A percentile compares a stretch with the other conserved stretches of the same genome.
These are phyloP conservation scores for Kalmusia sp. DNA, from an alignment of 2,329 filamentous ascomycete species.

Conservation along the genomic window DNA sequence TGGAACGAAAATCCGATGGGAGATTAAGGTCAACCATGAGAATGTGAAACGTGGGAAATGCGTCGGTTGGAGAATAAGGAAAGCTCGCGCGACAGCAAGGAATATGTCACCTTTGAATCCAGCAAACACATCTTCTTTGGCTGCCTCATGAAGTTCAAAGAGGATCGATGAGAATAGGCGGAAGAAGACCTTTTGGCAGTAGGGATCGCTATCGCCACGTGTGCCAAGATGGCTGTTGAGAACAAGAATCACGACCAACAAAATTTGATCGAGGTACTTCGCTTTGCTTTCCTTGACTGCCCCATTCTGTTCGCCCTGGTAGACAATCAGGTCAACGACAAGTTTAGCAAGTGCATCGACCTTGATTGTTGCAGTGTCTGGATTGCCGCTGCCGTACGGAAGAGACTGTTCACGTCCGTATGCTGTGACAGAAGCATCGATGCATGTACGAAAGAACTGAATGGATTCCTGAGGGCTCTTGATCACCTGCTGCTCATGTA, in stretches of 20 bases:
- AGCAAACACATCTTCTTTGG: conserved; percentile 49
- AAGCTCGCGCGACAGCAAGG: conserved; percentile 72
- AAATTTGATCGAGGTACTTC: conserved; percentile 76
- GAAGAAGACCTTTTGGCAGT: conserved; percentile 91
- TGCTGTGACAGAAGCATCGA: conserved; percentile 79
- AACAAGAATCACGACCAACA: conserved; percentile 80
- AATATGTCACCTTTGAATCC: conserved; percentile 73
- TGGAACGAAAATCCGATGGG: conserved; percentile 86
- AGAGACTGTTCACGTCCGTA: conserved; percentile 75
- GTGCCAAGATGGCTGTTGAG: conserved; percentile 86
- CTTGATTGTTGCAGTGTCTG: conserved; percentile 67
- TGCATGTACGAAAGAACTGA: conserved; percentile 78
- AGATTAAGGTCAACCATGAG: conserved; percentile 81
- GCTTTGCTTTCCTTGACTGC: conserved; percentile 69
- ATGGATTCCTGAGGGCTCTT: conserved; percentile 77
- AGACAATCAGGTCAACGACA: conserved; percentile 76
- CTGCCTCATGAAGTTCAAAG: conserved; percentile 72
- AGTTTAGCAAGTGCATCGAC: conserved; percentile 86
- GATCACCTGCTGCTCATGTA: conserved; percentile 77
- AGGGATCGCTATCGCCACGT: conserved; percentile 78
- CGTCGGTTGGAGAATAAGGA: conserved; percentile 76
- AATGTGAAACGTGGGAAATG: conserved; percentile 85
- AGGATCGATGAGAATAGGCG: conserved; percentile 85
- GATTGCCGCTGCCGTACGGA: conserved; percentile 61
- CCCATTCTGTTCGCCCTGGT: conserved; percentile 67